Evolutionary conservation across 116 monocot genomes (phyloP), one percentile per base, ranked within the genome.

Genomic region (Cymodocea nodosa): DNA sequence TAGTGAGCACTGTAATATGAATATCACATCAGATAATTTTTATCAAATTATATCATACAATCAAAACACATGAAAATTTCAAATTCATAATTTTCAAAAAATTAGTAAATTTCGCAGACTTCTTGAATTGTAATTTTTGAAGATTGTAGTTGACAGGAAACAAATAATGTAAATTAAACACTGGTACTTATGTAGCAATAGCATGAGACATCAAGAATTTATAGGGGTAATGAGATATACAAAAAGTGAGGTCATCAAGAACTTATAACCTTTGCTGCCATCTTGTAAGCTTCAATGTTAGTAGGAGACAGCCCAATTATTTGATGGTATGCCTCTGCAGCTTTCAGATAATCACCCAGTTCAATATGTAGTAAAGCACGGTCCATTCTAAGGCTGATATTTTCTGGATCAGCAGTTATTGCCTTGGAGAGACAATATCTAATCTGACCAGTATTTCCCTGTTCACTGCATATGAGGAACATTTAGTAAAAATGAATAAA

Each of bases 361-460:
- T 86, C 79, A 66, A 72, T 74, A 64, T 86, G 77, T 48, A 91
- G 60, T 15, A 73, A 69, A 19, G 89, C 92, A 59, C 67, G 80
- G 20, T 84, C 76, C 74, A 88, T 85, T 65, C 86, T 68, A 71
- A 92, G 80, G 13, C 77, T 71, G 14, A 92, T 63, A 64, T 98
- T 89, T 73, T 84, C 70, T 55, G 98, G 98, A 71, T 98, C 92
- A 60, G 98, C 92, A 67, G 74, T 82, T 67, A 98, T 92, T 64
- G 98, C 98, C 76, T 92, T 98, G 58, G 75, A 78, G 75, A 98
- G 84, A 72, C 88, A 98, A 73, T 85, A 83, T 55, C 72, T 88
- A 65, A 74, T 73, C 57, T 84, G 89, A 37, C 87, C 86, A 53
- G 72, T 74, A 73, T 92, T 83, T 53, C 77, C 77, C 65, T 86